Conservation (phyloP, 176 grass and related monocot genomes). For the Musa acuminata region DNA sequence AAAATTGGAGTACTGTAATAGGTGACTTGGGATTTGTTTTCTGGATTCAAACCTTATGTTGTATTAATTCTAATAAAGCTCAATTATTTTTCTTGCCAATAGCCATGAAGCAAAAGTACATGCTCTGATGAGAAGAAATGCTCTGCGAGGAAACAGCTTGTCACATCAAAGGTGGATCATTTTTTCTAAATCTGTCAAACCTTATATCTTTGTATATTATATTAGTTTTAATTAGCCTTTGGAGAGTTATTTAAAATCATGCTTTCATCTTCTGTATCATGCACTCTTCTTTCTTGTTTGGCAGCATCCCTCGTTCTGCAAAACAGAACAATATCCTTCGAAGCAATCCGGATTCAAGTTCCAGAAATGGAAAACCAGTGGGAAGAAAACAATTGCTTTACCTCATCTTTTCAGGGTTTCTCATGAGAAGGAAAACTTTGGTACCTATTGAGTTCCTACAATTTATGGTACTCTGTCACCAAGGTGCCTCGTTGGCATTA, state of each 20-base stretch:
- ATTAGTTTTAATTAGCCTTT: not conserved
- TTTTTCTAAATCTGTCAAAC: not conserved
- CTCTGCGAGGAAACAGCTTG: conserved; percentile 17
- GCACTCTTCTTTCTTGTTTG: not conserved
- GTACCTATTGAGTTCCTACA: not conserved
- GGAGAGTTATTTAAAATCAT: not conserved
- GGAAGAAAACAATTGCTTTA: not conserved
- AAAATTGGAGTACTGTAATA: conserved; percentile 31
- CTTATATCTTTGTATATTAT: too few relatives aligned
- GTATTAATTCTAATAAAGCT: not conserved
- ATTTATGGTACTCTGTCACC: not conserved
- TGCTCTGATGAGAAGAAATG: conserved; percentile 17
- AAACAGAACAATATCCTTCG: not conserved
- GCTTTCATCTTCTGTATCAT: not conserved
- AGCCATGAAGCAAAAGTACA: conserved; percentile 30
- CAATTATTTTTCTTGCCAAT: not conserved
- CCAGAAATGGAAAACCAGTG: not conserved
- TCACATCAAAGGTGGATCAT: conserved; percentile 10
- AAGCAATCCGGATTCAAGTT: not conserved
- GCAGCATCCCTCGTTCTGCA: not conserved
- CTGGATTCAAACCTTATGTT: not conserved
- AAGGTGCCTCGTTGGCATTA: too few relatives aligned
- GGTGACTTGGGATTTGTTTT: conserved; percentile 12
- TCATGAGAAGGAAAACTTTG: not conserved
- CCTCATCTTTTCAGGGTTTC: not conserved